phyloP scores from a whole-genome alignment of 1,284 basidiomycete species.

The Microbotryum intermedium region DNA sequence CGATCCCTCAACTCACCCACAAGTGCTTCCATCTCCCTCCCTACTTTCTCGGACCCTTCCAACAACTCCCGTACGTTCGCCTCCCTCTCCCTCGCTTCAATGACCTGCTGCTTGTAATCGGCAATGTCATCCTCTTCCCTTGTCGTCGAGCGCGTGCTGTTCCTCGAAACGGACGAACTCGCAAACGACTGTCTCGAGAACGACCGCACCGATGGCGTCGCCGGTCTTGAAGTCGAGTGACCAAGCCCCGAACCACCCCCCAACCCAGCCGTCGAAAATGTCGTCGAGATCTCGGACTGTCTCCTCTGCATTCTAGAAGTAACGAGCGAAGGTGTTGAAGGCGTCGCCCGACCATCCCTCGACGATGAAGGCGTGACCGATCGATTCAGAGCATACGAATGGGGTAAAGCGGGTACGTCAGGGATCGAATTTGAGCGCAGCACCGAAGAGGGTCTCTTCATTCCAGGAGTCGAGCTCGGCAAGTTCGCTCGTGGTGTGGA shows the following conservation, averaged over 20 bases:
- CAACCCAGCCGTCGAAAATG: neutral
- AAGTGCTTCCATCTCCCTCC: constrained; percentile 32
- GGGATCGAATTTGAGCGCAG: constrained; percentile 8
- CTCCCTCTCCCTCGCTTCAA: constrained; percentile 46
- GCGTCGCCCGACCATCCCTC: constrained; percentile 14
- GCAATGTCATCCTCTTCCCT: neutral
- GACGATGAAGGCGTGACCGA: constrained; percentile 10
- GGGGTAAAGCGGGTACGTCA: constrained; percentile 25
- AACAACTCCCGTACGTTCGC: constrained; percentile 17
- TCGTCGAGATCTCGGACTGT: neutral
- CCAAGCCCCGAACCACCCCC: neutral
- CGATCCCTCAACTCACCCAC: constrained; percentile 13
- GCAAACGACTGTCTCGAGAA: constrained; percentile 22
- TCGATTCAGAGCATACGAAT: constrained; percentile 12
- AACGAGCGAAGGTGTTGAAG: constrained; percentile 2
- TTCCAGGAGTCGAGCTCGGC: neutral
- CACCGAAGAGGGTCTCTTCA: constrained; percentile 18
- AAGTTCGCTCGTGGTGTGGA: constrained; percentile 1
- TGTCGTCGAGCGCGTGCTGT: neutral
- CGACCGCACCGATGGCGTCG: constrained; percentile 13
- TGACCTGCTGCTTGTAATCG: constrained; percentile 48
- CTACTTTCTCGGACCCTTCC: constrained; percentile 41
- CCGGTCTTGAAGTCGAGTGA: neutral
- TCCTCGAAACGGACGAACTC: constrained; percentile 15
- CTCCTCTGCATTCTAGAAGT: neutral